Percentiles rank a stretch among this genome's conserved stretches.
Conservation (phyloP, 2,329 filamentous ascomycete species). For the Fusarium nelsonii region DNA sequence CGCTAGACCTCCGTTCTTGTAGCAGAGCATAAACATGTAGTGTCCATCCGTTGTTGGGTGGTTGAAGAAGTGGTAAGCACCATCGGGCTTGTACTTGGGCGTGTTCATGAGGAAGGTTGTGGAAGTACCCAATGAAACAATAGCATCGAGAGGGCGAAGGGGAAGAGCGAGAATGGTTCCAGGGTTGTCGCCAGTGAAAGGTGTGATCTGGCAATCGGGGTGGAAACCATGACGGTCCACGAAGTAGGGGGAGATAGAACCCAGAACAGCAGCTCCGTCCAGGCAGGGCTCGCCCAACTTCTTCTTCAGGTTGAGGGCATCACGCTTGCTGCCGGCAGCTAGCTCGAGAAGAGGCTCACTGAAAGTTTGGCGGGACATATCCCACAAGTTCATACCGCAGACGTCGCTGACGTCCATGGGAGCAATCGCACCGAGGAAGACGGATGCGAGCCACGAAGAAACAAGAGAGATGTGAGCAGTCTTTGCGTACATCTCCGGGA, state of each 20-base stretch:
- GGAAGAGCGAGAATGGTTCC: slow-evolving; percentile 93
- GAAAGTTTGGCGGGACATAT: slow-evolving; percentile 81
- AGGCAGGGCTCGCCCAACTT: slow-evolving; percentile 85
- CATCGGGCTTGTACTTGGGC: slow-evolving; percentile 88
- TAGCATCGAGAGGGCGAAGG: slow-evolving; percentile 87
- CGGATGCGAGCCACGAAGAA: slow-evolving; percentile 92
- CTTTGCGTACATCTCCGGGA: slow-evolving; percentile 82
- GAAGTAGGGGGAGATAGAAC: slow-evolving; percentile 83
- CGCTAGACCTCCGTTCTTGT: slow-evolving; percentile 96
- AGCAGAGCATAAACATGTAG: slow-evolving; percentile 99
- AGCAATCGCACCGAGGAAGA: slow-evolving; percentile 87
- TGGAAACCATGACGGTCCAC: slow-evolving; percentile 82
- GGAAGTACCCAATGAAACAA: slow-evolving; percentile 93
- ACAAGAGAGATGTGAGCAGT: slow-evolving; percentile 92
- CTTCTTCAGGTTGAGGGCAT: slow-evolving; percentile 71
- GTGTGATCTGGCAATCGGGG: slow-evolving; percentile 78
- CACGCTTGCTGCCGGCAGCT: slow-evolving; percentile 74
- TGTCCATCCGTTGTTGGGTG: slow-evolving; percentile 90
- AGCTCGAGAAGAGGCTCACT: slow-evolving; percentile 80
- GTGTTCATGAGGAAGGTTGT: slow-evolving; percentile 99
- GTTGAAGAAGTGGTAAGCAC: slow-evolving; percentile 97
- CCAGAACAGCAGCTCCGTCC: slow-evolving; percentile 85
- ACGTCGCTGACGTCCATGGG: slow-evolving; percentile 95
- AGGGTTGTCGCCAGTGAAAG: slow-evolving; percentile 96
- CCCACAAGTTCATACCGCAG: slow-evolving; percentile 97